Percentiles rank a stretch among this genome's conserved stretches.
phyloP scores from a whole-genome alignment of 192 early-diverging fungal genomes.

The Umbelopsis vinacea region DNA sequence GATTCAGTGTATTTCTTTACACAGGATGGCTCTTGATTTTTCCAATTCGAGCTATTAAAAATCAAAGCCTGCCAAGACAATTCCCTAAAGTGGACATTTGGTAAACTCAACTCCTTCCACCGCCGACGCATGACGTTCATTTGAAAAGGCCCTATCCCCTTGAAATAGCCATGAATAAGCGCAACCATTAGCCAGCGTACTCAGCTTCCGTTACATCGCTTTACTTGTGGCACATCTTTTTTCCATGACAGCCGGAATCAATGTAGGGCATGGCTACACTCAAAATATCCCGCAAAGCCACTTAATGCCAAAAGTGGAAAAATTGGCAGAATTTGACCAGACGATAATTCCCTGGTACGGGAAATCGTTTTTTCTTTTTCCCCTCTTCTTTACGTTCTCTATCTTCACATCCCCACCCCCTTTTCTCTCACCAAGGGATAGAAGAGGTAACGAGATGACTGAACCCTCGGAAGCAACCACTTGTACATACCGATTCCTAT shows the following conservation, averaged over 20 bases:
- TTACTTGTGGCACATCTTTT: too few species aligned
- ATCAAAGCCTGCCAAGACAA: conserved; percentile 7
- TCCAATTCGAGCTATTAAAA: not conserved
- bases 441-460: too few species aligned
- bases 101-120: conserved; percentile 4
- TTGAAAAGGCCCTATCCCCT: not conserved
- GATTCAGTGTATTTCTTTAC: too few species aligned
- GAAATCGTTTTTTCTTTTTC: conserved; percentile 18
- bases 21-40: too few species aligned
- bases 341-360: conserved; percentile 21
- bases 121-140: not conserved
- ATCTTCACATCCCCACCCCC: not conserved
- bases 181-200: too few species aligned
- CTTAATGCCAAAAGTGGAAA: conserved; percentile 22
- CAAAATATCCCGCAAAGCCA: not conserved
- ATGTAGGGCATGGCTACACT: too few species aligned
- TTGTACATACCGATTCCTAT: conserved; percentile 19
- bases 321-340: conserved; percentile 23
- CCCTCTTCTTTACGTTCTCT: not conserved
- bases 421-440: not conserved
- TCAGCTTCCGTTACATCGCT: too few species aligned
- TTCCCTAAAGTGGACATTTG: conserved; percentile 8
- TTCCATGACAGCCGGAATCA: too few species aligned
- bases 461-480: not conserved
- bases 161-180: too few species aligned